Base-by-base conservation (phyloP, 2,329 filamentous ascomycete genomes). In the Beauveria caledonica region DNA sequence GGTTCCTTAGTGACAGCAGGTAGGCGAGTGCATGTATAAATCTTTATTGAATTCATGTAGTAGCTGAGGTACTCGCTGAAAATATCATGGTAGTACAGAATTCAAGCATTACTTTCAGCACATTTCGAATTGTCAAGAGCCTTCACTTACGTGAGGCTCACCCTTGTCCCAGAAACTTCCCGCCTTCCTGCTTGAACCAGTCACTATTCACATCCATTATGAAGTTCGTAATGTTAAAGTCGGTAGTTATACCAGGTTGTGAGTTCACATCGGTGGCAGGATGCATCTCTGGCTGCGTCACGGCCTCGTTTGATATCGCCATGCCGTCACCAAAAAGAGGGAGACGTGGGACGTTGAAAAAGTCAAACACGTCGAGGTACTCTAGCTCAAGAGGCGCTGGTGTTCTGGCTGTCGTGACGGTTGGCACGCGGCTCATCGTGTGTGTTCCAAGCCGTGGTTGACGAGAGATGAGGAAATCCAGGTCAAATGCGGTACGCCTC, bases 361-460 rank as follows among this genome's bases (percentile, higher is more conserved):
- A 96, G 67, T 94, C 90, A 70, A 97, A 96, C 0, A 96, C 89
- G 67, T 96, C 92, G 3, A 96, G 78, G 70, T 95, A 96, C 70
- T 96, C 92, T 3, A 96, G 78, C 68, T 96, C 91, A 66, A 94
- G 90, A 1, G 88, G 83, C 10, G 86, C 88, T 1, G 90, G 89
- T 33, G 86, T 88, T 64, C 85, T 82, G 1, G 83, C 81, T 1
- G 86, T 84, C 0, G 86, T 86, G 23, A 78, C 74, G 65, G 78
- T 82, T 3, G 79, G 76, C 49, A 82, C 66, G 3, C 80, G 75
- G 57, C 77, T 80, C 15, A 74, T 71, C 1, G 68, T 71, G 58
- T 66, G 65, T 29, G 69, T 64, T 59, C 77, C 65, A 63, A 79
- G 79, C 56, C 75, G 78, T 1, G 90, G 90, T 72, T 96, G 91